These are phyloP conservation scores for Neopestalotiopsis rosae DNA, from an alignment of 2,329 filamentous ascomycete species.

Conservation along the genomic window DNA sequence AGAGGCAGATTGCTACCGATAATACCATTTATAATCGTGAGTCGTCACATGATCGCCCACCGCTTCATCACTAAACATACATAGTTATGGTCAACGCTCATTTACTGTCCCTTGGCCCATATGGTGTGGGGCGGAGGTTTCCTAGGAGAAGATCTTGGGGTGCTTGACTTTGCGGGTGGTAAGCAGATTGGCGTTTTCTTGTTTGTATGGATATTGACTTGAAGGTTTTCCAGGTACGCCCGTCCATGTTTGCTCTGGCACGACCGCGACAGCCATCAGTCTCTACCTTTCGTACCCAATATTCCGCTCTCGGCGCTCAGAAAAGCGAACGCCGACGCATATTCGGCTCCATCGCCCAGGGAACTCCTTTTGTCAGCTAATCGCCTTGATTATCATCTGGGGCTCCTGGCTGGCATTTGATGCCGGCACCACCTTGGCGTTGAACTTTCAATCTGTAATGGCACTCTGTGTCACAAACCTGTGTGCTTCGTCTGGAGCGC, in stretches of 20 bases:
- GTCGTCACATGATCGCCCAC: constrained; percentile 4
- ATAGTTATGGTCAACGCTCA: constrained; percentile 53
- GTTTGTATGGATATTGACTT: too few relatives aligned
- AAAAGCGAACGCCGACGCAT: constrained; percentile 44
- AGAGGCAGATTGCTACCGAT: constrained; percentile 50
- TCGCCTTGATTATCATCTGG: constrained; percentile 56
- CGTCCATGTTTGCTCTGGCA: constrained; percentile 48
- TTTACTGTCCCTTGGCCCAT: constrained; percentile 52
- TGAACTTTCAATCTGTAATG: constrained; percentile 57
- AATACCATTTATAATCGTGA: constrained; percentile 51
- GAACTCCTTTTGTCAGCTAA: constrained; percentile 45
- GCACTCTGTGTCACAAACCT: constrained; percentile 55
- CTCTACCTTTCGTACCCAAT: constrained; percentile 56
- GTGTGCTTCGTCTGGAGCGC: constrained; percentile 50
- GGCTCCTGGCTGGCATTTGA: constrained; percentile 57
- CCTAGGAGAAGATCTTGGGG: constrained; percentile 47
- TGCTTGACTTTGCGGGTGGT: constrained; percentile 51
- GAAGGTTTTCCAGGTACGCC: constrained; percentile 39
- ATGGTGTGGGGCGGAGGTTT: constrained; percentile 53
- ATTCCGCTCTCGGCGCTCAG: constrained; percentile 50
- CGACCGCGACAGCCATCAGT: constrained; percentile 47
- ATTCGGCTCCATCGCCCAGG: constrained; percentile 25
- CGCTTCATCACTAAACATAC: constrained; percentile 10
- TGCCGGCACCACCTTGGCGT: constrained; percentile 51
- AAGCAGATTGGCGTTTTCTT: background rate